phyloP scores from a whole-genome alignment of 1,284 basidiomycete genomes.

The Fomitopsis betulina region DNA sequence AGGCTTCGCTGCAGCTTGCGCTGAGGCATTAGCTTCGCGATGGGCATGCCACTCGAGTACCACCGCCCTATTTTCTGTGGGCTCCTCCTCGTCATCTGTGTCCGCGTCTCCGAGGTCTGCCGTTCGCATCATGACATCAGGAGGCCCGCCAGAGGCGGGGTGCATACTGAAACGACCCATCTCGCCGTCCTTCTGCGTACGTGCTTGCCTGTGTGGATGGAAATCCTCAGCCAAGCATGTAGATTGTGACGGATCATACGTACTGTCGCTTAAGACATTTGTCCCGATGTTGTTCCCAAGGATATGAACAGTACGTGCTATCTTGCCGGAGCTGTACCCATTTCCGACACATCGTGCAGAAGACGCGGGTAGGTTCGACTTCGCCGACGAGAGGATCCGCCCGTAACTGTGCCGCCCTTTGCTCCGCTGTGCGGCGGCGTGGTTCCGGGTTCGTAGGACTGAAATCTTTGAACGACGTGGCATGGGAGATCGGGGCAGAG shows the following conservation, averaged over 20 bases:
- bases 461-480: conserved; percentile 42
- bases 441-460: conserved; percentile 58
- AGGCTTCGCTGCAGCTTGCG: conserved; percentile 15
- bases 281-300: conserved; percentile 70
- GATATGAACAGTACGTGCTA: conserved; percentile 68
- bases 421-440: conserved; percentile 66
- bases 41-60: background rate
- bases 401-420: conserved; percentile 62
- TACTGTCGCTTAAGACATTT: conserved; percentile 67
- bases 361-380: conserved; percentile 71
- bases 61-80: conserved; percentile 14
- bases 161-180: conserved; percentile 29
- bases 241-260: conserved; percentile 25
- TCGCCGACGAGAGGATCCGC: conserved; percentile 57
- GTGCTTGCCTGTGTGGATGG: conserved; percentile 33
- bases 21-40: conserved; percentile 15
- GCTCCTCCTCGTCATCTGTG: conserved; percentile 22
- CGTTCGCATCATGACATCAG: conserved; percentile 15
- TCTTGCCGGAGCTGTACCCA: conserved; percentile 78
- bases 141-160: conserved; percentile 14
- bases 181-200: conserved; percentile 31
- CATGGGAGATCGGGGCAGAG: conserved; percentile 2
- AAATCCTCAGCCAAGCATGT: background rate
- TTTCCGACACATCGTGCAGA: conserved; percentile 68
- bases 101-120: conserved; percentile 18